Percentiles rank a stretch among this genome's conserved stretches.
phyloP scores from a whole-genome alignment of 257 asterid species.

The Jasminum sambac region DNA sequence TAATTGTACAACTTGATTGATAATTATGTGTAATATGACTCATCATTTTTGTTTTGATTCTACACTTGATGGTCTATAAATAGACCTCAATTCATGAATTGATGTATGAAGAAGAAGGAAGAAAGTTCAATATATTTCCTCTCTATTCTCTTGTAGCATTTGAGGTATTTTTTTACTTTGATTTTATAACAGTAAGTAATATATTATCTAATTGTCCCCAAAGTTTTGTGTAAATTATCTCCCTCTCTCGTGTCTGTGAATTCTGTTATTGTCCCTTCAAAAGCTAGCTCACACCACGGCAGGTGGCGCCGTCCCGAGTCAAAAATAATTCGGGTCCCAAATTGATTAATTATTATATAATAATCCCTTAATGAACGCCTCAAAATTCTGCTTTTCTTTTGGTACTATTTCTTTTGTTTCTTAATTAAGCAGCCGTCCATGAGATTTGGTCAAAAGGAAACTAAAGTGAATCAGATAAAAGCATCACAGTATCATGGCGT shows the following conservation, averaged over 20 bases:
- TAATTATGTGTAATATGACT: too few species aligned
- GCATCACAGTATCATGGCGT: not conserved
- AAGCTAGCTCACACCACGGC: not conserved
- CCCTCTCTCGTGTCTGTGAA: too few species aligned
- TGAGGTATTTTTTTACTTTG: too few species aligned
- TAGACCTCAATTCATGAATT: too few species aligned
- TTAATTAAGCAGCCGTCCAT: slow-evolving; percentile 30
- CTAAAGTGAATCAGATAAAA: slow-evolving; percentile 31
- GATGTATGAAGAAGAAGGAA: too few species aligned
- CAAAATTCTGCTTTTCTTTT: slow-evolving; percentile 24
- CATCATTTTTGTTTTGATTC: too few species aligned
- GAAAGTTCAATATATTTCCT: too few species aligned
- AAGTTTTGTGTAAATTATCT: not conserved
- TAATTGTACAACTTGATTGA: too few species aligned
- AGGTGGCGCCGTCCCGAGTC: slow-evolving; percentile 27
- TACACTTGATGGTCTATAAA: too few species aligned
- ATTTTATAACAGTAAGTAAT: too few species aligned
- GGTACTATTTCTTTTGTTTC: slow-evolving; percentile 6
- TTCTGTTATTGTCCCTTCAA: not conserved
- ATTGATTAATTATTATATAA: not conserved
- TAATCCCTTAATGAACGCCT: slow-evolving; percentile 29
- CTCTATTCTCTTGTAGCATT: too few species aligned
- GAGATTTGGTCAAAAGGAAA: slow-evolving; percentile 32
- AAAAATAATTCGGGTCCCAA: slow-evolving; percentile 7
- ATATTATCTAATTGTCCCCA: not conserved